Evolutionary conservation across 108 stramenopile genomes (phyloP).

Genomic region (Poteriospumella lacustris): DNA sequence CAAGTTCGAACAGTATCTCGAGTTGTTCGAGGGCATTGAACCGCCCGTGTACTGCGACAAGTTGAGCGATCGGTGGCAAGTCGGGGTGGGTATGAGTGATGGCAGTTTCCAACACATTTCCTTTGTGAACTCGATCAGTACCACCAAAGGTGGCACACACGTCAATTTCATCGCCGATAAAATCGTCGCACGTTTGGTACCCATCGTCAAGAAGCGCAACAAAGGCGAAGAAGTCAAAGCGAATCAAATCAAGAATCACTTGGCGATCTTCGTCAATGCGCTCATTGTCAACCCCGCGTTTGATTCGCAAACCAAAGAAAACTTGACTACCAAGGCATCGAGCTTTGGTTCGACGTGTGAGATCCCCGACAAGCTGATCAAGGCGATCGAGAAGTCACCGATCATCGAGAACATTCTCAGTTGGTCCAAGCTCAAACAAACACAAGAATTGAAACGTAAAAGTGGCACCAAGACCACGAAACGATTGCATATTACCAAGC

Average conservation of each 20-base stretch:
- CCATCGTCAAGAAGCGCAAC: constrained; percentile 76
- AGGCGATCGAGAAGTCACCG: constrained; percentile 76
- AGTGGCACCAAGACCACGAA: constrained; percentile 84
- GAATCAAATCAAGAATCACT: constrained; percentile 85
- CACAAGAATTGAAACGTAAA: constrained; percentile 76
- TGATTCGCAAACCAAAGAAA: constrained; percentile 96
- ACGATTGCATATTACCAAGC: constrained; percentile 84
- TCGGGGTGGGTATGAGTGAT: constrained; percentile 77
- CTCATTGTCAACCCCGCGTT: constrained; percentile 95
- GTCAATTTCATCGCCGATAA: constrained; percentile 82
- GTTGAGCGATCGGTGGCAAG: constrained; percentile 86
- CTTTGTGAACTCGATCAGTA: constrained; percentile 93
- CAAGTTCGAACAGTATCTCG: constrained; percentile 82
- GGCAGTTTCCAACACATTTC: constrained; percentile 85
- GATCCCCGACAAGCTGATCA: constrained; percentile 76
- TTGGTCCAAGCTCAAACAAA: constrained; percentile 82
- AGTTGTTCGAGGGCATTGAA: constrained; percentile 75
- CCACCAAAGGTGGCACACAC: constrained; percentile 91
- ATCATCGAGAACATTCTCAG: constrained; percentile 71
- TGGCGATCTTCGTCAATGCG: constrained; percentile 86
- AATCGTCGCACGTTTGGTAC: constrained; percentile 57
- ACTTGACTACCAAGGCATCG: constrained; percentile 70
- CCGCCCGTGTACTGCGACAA: constrained; percentile 72
- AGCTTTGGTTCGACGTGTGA: constrained; percentile 67
- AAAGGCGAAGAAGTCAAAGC: constrained; percentile 83